These are phyloP conservation scores for Achaetomium macrosporum DNA, from an alignment of 2,329 filamentous ascomycete species.

Conservation along the genomic window DNA sequence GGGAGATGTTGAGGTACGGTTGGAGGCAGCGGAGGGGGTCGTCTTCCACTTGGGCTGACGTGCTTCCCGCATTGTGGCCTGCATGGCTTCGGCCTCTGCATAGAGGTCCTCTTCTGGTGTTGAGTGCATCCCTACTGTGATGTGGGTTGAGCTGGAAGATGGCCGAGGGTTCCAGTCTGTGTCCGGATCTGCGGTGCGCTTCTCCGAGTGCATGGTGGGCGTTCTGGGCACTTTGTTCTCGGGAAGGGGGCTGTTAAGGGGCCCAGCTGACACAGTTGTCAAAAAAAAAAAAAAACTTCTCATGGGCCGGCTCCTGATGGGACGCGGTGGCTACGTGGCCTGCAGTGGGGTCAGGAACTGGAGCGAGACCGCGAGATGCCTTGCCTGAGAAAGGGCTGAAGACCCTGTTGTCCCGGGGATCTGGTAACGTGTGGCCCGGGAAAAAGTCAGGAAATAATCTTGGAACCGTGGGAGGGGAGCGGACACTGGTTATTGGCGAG, in stretches of 20 bases:
- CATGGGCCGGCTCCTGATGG: background rate
- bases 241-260: background rate
- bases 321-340: background rate
- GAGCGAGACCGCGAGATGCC: too few relatives aligned
- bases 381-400: background rate
- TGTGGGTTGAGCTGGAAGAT: conserved; percentile 16
- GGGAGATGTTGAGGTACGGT: background rate
- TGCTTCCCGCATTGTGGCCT: conserved; percentile 2
- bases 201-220: too few relatives aligned
- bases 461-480: conserved; percentile 2
- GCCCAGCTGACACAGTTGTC: too few relatives aligned
- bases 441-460: conserved; percentile 3
- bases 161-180: background rate
- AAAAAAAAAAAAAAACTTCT: too few relatives aligned
- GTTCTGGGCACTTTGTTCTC: too few relatives aligned
- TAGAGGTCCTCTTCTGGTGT: conserved; percentile 18
- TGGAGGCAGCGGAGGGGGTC: background rate
- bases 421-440: conserved; percentile 14
- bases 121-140: conserved; percentile 10
- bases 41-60: background rate
- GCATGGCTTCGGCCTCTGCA: conserved; percentile 8
- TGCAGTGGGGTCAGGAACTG: background rate
- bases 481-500: conserved; percentile 5
- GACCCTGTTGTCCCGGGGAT: conserved; percentile 12
- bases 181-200: background rate